A percentile compares a stretch with the other conserved stretches of the same genome.
Conservation (phyloP, 2,329 filamentous ascomycete species). For the Claviceps sp. region DNA sequence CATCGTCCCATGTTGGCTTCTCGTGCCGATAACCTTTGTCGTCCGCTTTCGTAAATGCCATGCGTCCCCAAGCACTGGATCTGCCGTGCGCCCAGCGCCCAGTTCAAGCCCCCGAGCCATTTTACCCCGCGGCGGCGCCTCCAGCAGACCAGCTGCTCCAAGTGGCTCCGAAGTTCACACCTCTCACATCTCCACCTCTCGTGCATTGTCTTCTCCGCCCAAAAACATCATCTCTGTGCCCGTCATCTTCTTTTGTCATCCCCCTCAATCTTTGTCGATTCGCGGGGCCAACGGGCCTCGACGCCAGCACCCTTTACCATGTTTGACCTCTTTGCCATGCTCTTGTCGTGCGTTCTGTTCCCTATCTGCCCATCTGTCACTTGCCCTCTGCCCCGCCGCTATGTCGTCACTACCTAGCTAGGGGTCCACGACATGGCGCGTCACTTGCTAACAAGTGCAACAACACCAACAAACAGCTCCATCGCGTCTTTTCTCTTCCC, state of each 20-base stretch:
- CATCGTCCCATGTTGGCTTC: too few relatives aligned
- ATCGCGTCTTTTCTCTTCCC: slow-evolving; percentile 85
- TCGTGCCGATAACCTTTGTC: too few relatives aligned
- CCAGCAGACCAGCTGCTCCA: too few relatives aligned
- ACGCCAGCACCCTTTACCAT: slow-evolving; percentile 29
- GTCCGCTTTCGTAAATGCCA: too few relatives aligned
- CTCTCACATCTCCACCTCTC: not conserved
- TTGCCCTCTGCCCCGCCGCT: slow-evolving; percentile 7
- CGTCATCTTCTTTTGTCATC: not conserved
- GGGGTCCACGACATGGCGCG: not conserved
- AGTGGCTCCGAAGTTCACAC: too few relatives aligned
- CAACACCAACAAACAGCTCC: slow-evolving; percentile 42
- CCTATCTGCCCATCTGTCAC: not conserved
- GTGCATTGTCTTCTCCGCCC: too few relatives aligned
- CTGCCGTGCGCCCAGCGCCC: too few relatives aligned
- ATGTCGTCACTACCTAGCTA: slow-evolving; percentile 11
- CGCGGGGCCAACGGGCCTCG: slow-evolving; percentile 10
- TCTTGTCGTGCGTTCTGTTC: slow-evolving; percentile 53
- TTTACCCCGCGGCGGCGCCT: too few relatives aligned
- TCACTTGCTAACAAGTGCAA: slow-evolving; percentile 1
- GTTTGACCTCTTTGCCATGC: slow-evolving; percentile 67
- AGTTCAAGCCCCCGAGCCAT: too few relatives aligned
- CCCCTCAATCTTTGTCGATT: not conserved
- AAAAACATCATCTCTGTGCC: not conserved
- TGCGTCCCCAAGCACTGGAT: too few relatives aligned